Percentiles rank a stretch among this genome's conserved stretches.
Evolutionary conservation across 1,284 basidiomycete species (phyloP).

Genomic region (Phaffia rhodozyma): DNA sequence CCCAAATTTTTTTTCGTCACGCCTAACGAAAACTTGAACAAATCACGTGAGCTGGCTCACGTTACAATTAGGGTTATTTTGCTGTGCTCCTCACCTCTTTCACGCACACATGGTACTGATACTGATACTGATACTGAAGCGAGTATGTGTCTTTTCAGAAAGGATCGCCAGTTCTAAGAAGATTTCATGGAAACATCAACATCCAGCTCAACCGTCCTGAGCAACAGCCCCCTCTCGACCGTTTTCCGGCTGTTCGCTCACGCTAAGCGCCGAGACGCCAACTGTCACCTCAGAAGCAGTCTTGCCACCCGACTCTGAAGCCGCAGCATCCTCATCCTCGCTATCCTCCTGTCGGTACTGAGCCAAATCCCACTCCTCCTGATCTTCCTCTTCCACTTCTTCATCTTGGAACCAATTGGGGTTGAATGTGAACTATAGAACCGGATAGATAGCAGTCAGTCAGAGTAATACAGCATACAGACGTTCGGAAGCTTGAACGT

Average conservation of each 20-base stretch:
- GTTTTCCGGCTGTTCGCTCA: neutral
- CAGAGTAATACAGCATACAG: conserved; percentile 2
- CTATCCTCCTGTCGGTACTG: conserved; percentile 18
- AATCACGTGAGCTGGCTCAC: no score
- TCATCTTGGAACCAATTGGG: conserved; percentile 87
- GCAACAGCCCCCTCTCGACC: neutral
- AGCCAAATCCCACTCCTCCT: conserved; percentile 36
- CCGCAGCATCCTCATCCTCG: conserved; percentile 13
- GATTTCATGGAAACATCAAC: neutral
- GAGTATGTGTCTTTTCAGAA: no score
- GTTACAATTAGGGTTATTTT: no score
- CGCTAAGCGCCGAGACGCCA: neutral
- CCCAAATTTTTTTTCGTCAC: no score
- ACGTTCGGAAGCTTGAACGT: conserved; percentile 29
- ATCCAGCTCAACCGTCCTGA: neutral
- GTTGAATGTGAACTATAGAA: conserved; percentile 77
- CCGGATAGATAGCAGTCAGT: neutral
- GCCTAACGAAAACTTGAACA: no score
- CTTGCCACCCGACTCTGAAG: conserved; percentile 10
- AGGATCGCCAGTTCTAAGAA: neutral
- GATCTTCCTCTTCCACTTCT: conserved; percentile 31
- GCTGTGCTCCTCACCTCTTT: no score
- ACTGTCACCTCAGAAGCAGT: conserved; percentile 7
- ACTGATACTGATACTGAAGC: no score
- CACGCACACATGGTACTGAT: no score